Evolutionary conservation across 225 moss, liverwort and hornwort species (phyloP).

Genomic region (Antitrichia curtipendula): DNA sequence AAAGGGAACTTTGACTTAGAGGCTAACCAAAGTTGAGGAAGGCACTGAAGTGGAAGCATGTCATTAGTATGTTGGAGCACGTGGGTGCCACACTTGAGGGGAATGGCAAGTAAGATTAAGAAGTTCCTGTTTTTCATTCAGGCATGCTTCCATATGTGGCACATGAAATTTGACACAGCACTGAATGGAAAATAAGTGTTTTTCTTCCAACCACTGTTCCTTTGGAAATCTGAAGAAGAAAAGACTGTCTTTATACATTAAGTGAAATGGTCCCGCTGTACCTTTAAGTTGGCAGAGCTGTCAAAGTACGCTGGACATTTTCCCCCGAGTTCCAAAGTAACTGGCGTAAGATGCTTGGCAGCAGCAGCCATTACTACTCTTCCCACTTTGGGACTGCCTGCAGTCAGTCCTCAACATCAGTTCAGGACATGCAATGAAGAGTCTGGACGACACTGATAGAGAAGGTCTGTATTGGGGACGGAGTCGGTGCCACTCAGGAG

Average conservation of each 20-base stretch:
- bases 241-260: background rate
- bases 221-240: background rate
- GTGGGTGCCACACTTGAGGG: no score
- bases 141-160: background rate
- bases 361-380: slow-evolving; percentile 56
- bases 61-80: background rate
- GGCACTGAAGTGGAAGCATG: background rate
- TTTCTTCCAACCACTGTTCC: background rate
- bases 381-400: slow-evolving; percentile 54
- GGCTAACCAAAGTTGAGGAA: background rate
- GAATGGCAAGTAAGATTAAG: background rate
- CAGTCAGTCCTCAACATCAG: background rate
- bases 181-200: background rate
- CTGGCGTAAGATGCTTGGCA: slow-evolving; percentile 63
- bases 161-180: no score
- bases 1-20: background rate
- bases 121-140: background rate
- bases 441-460: background rate
- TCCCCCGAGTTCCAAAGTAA: slow-evolving; percentile 67
- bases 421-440: background rate
- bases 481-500: background rate
- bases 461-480: background rate
- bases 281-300: slow-evolving; percentile 43
- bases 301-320: slow-evolving; percentile 64
- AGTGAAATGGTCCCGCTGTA: background rate